These are phyloP conservation scores for Grifola frondosa DNA, from an alignment of 1,284 basidiomycete species.

Conservation along the genomic window DNA sequence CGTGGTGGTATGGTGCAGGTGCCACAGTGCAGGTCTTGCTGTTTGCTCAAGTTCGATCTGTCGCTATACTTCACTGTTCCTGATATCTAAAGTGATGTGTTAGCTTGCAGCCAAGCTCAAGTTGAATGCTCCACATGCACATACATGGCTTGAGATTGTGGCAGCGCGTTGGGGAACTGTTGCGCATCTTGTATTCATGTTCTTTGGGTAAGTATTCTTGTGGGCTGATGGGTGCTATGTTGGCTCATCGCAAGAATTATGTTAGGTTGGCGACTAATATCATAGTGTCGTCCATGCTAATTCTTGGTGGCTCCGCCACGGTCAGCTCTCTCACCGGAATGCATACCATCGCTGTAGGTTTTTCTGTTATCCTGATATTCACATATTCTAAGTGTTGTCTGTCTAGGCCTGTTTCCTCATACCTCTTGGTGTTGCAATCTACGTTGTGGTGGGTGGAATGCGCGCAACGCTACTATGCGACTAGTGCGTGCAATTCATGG, in stretches of 20 bases:
- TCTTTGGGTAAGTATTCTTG: constrained; percentile 48
- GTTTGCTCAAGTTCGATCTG: constrained; percentile 37
- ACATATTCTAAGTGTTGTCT: constrained; percentile 12
- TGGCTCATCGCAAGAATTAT: neutral
- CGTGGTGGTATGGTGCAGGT: constrained; percentile 49
- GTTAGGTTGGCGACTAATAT: constrained; percentile 57
- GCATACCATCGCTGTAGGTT: constrained; percentile 50
- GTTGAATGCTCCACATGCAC: constrained; percentile 57
- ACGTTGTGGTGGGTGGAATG: constrained; percentile 55
- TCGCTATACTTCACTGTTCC: neutral
- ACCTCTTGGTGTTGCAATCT: constrained; percentile 53
- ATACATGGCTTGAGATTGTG: constrained; percentile 68
- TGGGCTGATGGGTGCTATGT: constrained; percentile 4
- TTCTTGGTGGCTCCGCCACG: constrained; percentile 62
- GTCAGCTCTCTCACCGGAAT: constrained; percentile 57
- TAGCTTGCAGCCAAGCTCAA: constrained; percentile 57
- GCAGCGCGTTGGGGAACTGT: constrained; percentile 52
- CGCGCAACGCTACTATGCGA: constrained; percentile 44
- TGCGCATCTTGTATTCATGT: constrained; percentile 64
- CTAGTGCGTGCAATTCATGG: constrained; percentile 35
- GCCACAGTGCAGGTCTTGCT: constrained; percentile 55
- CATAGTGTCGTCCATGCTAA: constrained; percentile 61
- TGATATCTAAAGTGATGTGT: no score
- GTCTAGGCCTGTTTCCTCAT: constrained; percentile 62
- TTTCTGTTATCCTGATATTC: constrained; percentile 14